Base-by-base conservation (phyloP, 495 filamentous ascomycete genomes). In the Neurospora sp. region DNA sequence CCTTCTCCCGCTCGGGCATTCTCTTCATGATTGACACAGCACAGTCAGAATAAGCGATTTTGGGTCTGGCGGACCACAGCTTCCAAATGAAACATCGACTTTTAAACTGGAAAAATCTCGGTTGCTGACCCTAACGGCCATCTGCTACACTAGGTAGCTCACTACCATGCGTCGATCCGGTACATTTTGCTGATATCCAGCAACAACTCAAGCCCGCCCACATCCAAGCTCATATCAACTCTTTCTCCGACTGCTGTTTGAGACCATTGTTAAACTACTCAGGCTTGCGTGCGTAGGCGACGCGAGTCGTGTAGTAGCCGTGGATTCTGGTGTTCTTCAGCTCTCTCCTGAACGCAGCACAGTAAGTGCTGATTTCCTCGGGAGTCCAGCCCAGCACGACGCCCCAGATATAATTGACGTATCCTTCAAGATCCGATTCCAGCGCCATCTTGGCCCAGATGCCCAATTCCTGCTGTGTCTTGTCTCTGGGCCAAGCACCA, bases 381-480 rank as follows among this genome's bases (percentile, higher is more conserved):
- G 71, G 74, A 14, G 42, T 71, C 76, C 76, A 77, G 7, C 76
- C 76, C 20, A 77, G 38, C 14, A 75, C 72, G 4, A 69, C 2
- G 6, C 27, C 41, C 75, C 75, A 76, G 6, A 70, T 39, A 16
- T 69, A 72, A 23, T 72, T 66, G 39, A 76, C 39, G 39, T 59
- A 74, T 74, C 75, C 71, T 75, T 46, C 54, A 73, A 44, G 18
- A 37, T 69, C 74, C 54, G 72, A 71, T 23, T 75, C 71, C 10
- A 71, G 18, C 27, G 69, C 73, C 20, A 71, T 16, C 71, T 71
- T 75, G 39, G 69, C 31, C 12, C 14, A 81, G 10, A 76, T 74
- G 4, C 87, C 87, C 39, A 89, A 77, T 74, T 87, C 81, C 73
- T 86, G 86, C 71, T 86, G 46, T 40, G 80, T 80, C 23, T 77